Conservation (phyloP, 2,329 filamentous ascomycete genomes). For the Ophiosphaerella narmari region DNA sequence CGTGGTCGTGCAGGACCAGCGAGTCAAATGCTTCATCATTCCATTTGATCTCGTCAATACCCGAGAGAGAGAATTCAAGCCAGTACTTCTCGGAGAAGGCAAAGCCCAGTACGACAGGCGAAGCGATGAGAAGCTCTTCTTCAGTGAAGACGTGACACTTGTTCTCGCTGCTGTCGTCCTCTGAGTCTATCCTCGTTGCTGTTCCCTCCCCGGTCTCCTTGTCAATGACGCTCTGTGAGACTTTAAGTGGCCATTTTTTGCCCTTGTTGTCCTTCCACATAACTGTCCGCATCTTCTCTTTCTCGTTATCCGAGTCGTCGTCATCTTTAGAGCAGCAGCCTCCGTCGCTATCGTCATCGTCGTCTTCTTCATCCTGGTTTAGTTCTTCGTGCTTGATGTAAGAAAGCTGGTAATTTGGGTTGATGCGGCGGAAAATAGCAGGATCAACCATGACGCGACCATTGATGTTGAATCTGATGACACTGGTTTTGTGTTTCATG, state of each 20-base stretch:
- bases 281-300: conserved; percentile 44
- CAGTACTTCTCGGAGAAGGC: conserved; percentile 87
- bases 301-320: conserved; percentile 32
- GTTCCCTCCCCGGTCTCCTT: conserved; percentile 54
- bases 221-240: conserved; percentile 49
- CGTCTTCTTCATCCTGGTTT: conserved; percentile 59
- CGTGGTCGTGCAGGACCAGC: conserved; percentile 69
- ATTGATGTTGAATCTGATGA: conserved; percentile 82
- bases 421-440: conserved; percentile 78
- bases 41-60: conserved; percentile 80
- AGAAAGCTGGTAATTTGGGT: conserved; percentile 82
- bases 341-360: conserved; percentile 56
- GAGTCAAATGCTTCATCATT: conserved; percentile 82
- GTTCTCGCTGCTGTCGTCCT: conserved; percentile 35
- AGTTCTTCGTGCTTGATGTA: conserved; percentile 74
- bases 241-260: conserved; percentile 56
- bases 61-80: conserved; percentile 84
- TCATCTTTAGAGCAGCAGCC: conserved; percentile 27
- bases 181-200: conserved; percentile 51
- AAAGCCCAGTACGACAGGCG: conserved; percentile 83
- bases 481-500: conserved; percentile 75
- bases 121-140: conserved; percentile 82
- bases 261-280: conserved; percentile 56
- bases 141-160: conserved; percentile 68
- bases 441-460: conserved; percentile 89